phyloP scores from a whole-genome alignment of 2,329 filamentous ascomycete species.

The Metarhizium sp. region DNA sequence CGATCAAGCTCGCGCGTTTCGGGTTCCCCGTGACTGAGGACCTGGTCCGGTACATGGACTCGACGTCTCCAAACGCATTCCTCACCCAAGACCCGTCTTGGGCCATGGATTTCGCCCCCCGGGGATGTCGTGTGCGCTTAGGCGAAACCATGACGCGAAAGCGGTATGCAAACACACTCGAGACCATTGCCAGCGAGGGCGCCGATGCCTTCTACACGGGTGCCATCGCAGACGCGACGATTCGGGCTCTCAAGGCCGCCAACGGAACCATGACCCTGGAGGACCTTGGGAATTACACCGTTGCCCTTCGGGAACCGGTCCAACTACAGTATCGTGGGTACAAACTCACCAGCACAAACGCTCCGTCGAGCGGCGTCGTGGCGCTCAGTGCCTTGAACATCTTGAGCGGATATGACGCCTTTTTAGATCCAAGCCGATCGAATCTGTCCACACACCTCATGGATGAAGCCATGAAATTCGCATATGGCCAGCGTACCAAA shows the following conservation, averaged over 20 bases:
- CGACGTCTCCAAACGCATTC: constrained; percentile 44
- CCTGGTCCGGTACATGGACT: constrained; percentile 58
- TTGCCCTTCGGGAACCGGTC: constrained; percentile 52
- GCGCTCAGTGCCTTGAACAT: constrained; percentile 67
- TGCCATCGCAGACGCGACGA: constrained; percentile 58
- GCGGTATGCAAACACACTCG: constrained; percentile 64
- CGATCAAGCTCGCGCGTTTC: constrained; percentile 60
- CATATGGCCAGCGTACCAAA: constrained; percentile 63
- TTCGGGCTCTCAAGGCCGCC: constrained; percentile 50
- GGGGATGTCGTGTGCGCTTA: constrained; percentile 53
- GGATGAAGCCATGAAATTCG: constrained; percentile 78
- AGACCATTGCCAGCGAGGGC: constrained; percentile 57
- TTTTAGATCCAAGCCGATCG: constrained; percentile 44
- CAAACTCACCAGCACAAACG: constrained; percentile 56
- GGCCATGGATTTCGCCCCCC: constrained; percentile 77
- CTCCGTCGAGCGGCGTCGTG: constrained; percentile 66
- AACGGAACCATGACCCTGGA: constrained; percentile 71
- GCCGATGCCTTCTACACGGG: constrained; percentile 62
- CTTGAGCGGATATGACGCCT: constrained; percentile 58
- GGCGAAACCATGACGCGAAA: constrained; percentile 69
- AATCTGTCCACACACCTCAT: constrained; percentile 65
- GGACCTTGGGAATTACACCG: constrained; percentile 63
- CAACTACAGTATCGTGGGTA: constrained; percentile 59
- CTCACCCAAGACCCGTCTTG: constrained; percentile 62
- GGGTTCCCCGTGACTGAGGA: constrained; percentile 67